These are phyloP conservation scores for Mortierella sp. DNA, from an alignment of 371 early-diverging fungal genomes.

Conservation along the genomic window DNA sequence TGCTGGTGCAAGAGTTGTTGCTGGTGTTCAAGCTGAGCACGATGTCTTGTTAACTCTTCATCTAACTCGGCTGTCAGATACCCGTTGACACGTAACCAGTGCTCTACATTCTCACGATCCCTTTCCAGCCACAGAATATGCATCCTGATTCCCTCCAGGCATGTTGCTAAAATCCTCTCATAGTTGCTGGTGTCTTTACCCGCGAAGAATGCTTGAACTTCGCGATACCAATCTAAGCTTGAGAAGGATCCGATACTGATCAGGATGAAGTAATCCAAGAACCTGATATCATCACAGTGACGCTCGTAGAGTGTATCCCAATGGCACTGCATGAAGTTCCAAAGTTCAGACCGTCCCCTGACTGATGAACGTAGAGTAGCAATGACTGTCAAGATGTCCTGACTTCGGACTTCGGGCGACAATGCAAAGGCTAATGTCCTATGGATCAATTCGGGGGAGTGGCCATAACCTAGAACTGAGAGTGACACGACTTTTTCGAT, in stretches of 20 bases:
- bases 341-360: conserved; percentile 38
- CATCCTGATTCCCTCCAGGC: conserved; percentile 85
- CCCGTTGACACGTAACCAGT: conserved; percentile 69
- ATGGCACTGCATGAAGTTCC: conserved; percentile 51
- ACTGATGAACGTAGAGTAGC: conserved; percentile 46
- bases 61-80: conserved; percentile 25
- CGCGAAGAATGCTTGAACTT: conserved; percentile 82
- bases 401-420: conserved; percentile 80
- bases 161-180: conserved; percentile 83
- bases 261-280: conserved; percentile 82
- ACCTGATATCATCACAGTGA: conserved; percentile 77
- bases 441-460: conserved; percentile 68
- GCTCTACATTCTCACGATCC: conserved; percentile 77
- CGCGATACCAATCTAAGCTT: conserved; percentile 71
- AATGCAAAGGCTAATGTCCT: conserved; percentile 75
- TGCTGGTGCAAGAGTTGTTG: not conserved
- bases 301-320: conserved; percentile 61
- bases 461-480: conserved; percentile 78
- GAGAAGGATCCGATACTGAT: conserved; percentile 78
- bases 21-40: not conserved
- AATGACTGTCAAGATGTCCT: conserved; percentile 74
- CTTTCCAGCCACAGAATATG: conserved; percentile 86
- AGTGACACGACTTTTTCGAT: conserved; percentile 89
- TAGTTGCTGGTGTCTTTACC: conserved; percentile 81
- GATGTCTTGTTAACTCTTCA: not conserved